These are phyloP conservation scores for Triadica sebifera DNA, from an alignment of 345 rosid genomes.

Conservation along the genomic window DNA sequence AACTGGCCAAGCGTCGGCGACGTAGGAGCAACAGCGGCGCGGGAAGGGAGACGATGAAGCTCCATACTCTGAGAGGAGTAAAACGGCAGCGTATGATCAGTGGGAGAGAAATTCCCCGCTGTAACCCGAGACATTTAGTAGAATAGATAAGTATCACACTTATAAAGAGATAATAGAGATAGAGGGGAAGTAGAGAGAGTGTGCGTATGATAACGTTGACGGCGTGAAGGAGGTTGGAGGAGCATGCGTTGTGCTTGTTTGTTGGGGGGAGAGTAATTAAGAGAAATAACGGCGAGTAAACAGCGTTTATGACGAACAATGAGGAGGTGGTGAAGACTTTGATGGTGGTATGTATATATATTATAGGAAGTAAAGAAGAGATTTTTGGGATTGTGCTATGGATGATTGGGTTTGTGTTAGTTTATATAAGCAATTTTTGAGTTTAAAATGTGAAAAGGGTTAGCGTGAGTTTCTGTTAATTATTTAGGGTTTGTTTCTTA, in stretches of 20 bases:
- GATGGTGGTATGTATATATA: not conserved
- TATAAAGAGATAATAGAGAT: not conserved
- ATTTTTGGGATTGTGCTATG: not conserved
- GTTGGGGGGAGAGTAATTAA: too few species aligned
- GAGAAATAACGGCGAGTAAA: slow-evolving; percentile 10
- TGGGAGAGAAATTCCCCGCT: slow-evolving; percentile 31
- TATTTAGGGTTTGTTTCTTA: too few species aligned
- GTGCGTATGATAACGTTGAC: not conserved
- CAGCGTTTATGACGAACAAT: not conserved
- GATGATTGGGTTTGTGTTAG: not conserved
- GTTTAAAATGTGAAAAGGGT: not conserved
- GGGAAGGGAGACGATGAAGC: slow-evolving; percentile 9
- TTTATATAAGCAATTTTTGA: not conserved
- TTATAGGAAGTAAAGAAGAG: not conserved
- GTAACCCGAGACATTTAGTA: slow-evolving; percentile 48
- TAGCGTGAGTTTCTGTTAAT: too few species aligned
- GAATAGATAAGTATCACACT: not conserved
- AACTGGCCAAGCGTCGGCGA: slow-evolving; percentile 68
- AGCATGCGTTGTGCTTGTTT: slow-evolving; percentile 11
- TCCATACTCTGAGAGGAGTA: slow-evolving; percentile 40
- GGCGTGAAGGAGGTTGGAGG: slow-evolving; percentile 16
- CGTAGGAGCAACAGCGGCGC: not conserved
- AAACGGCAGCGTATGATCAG: slow-evolving; percentile 26
- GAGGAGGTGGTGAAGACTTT: not conserved
- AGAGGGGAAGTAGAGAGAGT: not conserved